A percentile compares a stretch with the other conserved stretches of the same genome.
Conservation (phyloP, 768 basidiomycete species). For the Sarcodon aspratus region DNA sequence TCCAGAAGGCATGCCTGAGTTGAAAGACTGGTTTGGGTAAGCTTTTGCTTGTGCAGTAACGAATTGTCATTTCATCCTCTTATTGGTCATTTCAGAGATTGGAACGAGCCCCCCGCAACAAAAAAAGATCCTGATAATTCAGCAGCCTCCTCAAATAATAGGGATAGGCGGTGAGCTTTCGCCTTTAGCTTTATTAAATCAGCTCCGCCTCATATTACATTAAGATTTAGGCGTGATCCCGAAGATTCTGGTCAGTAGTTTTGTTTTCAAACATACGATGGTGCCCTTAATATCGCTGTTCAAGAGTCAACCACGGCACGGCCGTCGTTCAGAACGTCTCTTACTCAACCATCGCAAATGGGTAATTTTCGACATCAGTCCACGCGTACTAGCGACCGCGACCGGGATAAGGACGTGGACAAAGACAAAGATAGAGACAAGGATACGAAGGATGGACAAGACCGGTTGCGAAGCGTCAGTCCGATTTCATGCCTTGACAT, state of each 20-base stretch:
- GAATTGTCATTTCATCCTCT: slow-evolving; percentile 3
- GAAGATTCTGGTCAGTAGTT: slow-evolving; percentile 55
- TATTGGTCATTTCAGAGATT: slow-evolving; percentile 18
- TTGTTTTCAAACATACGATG: slow-evolving; percentile 3
- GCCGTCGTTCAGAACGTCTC: slow-evolving; percentile 57
- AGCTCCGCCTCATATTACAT: too few species aligned
- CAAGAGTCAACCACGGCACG: slow-evolving; percentile 21
- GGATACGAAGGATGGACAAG: slow-evolving; percentile 68
- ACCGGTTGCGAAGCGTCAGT: slow-evolving; percentile 65
- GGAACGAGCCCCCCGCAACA: slow-evolving; percentile 51
- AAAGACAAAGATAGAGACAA: slow-evolving; percentile 41
- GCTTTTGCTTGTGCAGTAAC: slow-evolving; percentile 15
- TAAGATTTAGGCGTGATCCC: slow-evolving; percentile 63
- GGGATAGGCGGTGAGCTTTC: slow-evolving; percentile 52
- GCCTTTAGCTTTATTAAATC: too few species aligned
- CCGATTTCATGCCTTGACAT: background rate
- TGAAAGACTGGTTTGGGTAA: slow-evolving; percentile 87
- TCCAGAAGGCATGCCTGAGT: slow-evolving; percentile 66
- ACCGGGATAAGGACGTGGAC: slow-evolving; percentile 26
- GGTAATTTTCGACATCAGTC: slow-evolving; percentile 89
- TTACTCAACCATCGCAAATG: slow-evolving; percentile 85
- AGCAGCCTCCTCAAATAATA: slow-evolving; percentile 34
- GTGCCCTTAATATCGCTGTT: slow-evolving; percentile 30
- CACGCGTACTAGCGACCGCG: slow-evolving; percentile 52
- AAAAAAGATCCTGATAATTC: slow-evolving; percentile 61